Percentiles rank a stretch among this genome's conserved stretches.
phyloP scores from a whole-genome alignment of 1,284 basidiomycete species.

The Lentinus polychrous region DNA sequence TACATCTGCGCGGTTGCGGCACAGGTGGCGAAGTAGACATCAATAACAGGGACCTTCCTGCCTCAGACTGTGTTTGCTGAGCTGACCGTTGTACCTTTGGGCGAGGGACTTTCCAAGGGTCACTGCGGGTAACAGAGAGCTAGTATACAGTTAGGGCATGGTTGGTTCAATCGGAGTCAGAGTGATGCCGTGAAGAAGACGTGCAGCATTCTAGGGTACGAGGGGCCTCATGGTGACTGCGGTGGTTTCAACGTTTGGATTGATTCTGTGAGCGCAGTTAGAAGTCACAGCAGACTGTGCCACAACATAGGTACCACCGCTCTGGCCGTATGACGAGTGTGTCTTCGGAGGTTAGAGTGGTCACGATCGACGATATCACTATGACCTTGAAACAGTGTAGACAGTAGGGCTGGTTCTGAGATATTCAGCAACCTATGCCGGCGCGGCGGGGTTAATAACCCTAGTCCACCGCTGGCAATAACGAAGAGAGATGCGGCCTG shows the following conservation, averaged over 20 bases:
- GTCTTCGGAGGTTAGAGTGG: constrained; percentile 89
- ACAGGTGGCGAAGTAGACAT: constrained; percentile 84
- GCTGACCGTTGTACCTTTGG: constrained; percentile 87
- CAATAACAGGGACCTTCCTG: constrained; percentile 85
- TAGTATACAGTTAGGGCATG: constrained; percentile 91
- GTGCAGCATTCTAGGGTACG: constrained; percentile 51
- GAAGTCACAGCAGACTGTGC: constrained; percentile 20
- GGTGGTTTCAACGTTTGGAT: constrained; percentile 55
- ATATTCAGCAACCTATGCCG: constrained; percentile 77
- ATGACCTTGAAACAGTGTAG: constrained; percentile 40
- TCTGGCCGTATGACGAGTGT: constrained; percentile 82
- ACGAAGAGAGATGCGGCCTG: constrained; percentile 75
- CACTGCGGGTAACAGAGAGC: constrained; percentile 87
- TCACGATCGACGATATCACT: constrained; percentile 93
- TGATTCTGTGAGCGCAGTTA: constrained; percentile 46
- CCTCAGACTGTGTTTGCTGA: constrained; percentile 73
- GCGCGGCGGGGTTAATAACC: constrained; percentile 90
- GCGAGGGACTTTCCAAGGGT: constrained; percentile 74
- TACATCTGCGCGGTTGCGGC: constrained; percentile 80
- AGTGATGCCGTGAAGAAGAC: constrained; percentile 70
- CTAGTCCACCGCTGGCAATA: constrained; percentile 92
- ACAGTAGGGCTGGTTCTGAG: constrained; percentile 1
- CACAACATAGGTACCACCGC: constrained; percentile 17
- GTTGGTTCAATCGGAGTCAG: constrained; percentile 97
- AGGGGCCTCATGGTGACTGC: constrained; percentile 50